Evolutionary conservation across 148 eudicot genomes (phyloP).

Genomic region (Arctostaphylos glauca): DNA sequence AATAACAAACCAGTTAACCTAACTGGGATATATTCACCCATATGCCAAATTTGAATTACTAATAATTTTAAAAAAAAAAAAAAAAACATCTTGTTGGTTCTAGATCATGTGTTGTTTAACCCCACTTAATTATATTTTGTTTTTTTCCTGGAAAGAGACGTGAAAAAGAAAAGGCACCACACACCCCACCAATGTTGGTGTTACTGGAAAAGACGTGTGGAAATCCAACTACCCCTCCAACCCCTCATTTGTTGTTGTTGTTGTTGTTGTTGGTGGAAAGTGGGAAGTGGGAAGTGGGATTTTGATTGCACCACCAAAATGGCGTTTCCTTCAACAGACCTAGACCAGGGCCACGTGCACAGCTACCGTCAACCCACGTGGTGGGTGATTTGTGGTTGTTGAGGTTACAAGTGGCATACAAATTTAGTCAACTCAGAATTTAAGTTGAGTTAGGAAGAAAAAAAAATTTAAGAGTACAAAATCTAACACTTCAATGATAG

Average conservation of each 20-base stretch:
- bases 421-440: not conserved
- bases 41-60: not conserved
- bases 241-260: not conserved
- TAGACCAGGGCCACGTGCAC: not conserved
- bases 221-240: not conserved
- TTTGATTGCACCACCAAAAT: conserved; percentile 3
- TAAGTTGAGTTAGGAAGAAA: no score
- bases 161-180: no score
- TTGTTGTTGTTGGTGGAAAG: no score
- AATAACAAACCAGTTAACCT: not conserved
- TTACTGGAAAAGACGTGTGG: not conserved
- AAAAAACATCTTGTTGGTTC: not conserved
- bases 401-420: not conserved
- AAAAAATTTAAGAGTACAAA: no score
- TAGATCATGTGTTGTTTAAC: not conserved
- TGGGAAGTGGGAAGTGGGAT: not conserved
- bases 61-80: not conserved
- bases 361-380: not conserved
- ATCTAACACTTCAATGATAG: no score
- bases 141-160: no score
- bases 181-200: no score
- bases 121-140: not conserved
- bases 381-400: not conserved
- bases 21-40: not conserved
- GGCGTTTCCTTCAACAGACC: not conserved